phyloP scores from a whole-genome alignment of 345 rosid genomes.

The Ceriops decandra region DNA sequence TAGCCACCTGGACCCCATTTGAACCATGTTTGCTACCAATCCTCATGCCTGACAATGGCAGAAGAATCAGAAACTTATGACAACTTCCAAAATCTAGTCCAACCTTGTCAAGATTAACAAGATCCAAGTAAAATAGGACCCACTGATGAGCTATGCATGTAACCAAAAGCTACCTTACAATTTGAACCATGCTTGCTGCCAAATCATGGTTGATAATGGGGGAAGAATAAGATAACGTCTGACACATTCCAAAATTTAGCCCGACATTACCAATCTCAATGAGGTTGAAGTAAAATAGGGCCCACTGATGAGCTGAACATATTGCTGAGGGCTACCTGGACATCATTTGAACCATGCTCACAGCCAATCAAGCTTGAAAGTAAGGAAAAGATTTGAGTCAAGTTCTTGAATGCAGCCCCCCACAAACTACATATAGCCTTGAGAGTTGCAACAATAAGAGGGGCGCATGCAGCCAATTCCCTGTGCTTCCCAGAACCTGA shows the following conservation, averaged over 20 bases:
- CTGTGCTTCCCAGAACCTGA: conserved; percentile 81
- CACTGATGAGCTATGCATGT: not conserved
- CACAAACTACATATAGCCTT: conserved; percentile 77
- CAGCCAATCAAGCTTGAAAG: not conserved
- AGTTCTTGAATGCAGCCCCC: conserved; percentile 62
- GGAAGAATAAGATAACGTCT: not conserved
- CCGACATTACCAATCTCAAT: not conserved
- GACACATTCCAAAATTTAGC: conserved; percentile 5
- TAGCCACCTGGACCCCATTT: conserved; percentile 3
- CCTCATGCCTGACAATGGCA: not conserved
- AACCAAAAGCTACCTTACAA: not conserved
- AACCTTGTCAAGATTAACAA: not conserved
- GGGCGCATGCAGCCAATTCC: conserved; percentile 77
- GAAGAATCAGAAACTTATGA: not conserved
- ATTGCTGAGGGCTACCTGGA: conserved; percentile 1
- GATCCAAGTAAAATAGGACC: conserved; percentile 1
- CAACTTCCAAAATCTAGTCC: not conserved
- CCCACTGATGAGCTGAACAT: not conserved
- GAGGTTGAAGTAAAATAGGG: not conserved
- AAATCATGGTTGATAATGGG: not conserved
- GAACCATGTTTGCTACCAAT: not conserved
- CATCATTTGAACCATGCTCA: conserved; percentile 3
- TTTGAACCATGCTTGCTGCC: not conserved
- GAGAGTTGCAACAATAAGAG: conserved; percentile 68
- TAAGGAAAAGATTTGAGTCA: conserved; percentile 17